Percentiles rank a stretch among this genome's conserved stretches.
Conservation (phyloP, 495 filamentous ascomycete genomes). For the Xylaria intraflava region DNA sequence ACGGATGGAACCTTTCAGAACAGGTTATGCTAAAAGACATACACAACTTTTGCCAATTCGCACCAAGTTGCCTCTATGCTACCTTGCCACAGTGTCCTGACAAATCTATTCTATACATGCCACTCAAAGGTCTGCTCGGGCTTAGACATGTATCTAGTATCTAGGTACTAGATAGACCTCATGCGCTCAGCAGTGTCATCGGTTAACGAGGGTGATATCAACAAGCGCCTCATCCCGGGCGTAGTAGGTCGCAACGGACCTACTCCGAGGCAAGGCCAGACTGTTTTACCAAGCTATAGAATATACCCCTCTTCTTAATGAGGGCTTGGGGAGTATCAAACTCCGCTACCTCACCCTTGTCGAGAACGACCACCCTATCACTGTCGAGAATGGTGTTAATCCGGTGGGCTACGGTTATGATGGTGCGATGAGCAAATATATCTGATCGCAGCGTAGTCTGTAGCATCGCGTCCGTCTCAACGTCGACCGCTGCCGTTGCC, state of each 20-base stretch:
- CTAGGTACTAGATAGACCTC: background rate
- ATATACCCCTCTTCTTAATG: conserved; percentile 37
- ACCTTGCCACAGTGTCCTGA: background rate
- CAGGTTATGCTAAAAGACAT: too few relatives aligned
- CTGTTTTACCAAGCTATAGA: conserved; percentile 43
- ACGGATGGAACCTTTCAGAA: background rate
- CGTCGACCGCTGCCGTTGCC: conserved; percentile 93
- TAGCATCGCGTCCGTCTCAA: conserved; percentile 86
- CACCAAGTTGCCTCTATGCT: background rate
- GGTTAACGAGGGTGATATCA: background rate
- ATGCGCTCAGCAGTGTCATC: background rate
- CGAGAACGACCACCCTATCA: conserved; percentile 80
- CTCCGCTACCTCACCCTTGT: conserved; percentile 42
- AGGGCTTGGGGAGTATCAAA: conserved; percentile 42
- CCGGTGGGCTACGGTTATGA: conserved; percentile 95
- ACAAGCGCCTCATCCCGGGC: background rate
- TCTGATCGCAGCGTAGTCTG: conserved; percentile 57
- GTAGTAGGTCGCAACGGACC: background rate
- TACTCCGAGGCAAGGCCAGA: conserved; percentile 38
- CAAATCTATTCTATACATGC: background rate
- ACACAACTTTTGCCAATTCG: background rate
- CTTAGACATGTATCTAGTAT: background rate
- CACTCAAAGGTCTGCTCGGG: background rate
- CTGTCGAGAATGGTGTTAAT: conserved; percentile 96
- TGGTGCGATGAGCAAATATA: conserved; percentile 80